Evolutionary conservation across 106 monocot species (phyloP).

Genomic region (Hemerocallis citrina): DNA sequence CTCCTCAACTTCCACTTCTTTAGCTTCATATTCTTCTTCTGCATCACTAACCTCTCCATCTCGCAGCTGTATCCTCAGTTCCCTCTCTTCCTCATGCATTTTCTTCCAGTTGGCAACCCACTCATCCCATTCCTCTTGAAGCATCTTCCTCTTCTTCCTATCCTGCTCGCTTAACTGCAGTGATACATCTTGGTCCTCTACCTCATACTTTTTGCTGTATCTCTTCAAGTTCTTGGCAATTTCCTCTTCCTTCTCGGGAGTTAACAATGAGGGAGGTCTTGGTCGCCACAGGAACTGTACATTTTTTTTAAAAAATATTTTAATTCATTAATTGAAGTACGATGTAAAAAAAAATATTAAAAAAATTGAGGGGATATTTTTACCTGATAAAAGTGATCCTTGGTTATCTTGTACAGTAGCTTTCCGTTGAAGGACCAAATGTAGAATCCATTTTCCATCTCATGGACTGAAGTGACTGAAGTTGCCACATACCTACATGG

Average conservation of each 20-base stretch:
- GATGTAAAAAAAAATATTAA: background rate
- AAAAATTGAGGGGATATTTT: background rate
- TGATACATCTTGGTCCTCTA: slow-evolving; percentile 85
- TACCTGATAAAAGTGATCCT: slow-evolving; percentile 92
- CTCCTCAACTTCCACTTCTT: slow-evolving; percentile 86
- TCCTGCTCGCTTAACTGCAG: slow-evolving; percentile 78
- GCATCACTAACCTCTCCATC: slow-evolving; percentile 83
- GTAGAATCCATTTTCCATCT: slow-evolving; percentile 95
- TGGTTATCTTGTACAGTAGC: slow-evolving; percentile 67
- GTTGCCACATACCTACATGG: slow-evolving; percentile 79
- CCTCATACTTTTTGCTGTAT: slow-evolving; percentile 96
- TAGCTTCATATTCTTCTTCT: too few relatives aligned
- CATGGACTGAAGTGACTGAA: slow-evolving; percentile 50
- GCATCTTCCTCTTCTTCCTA: slow-evolving; percentile 65
- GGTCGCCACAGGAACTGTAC: slow-evolving; percentile 93
- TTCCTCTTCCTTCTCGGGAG: slow-evolving; percentile 72
- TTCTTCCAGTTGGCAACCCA: slow-evolving; percentile 81
- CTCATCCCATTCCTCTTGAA: slow-evolving; percentile 71
- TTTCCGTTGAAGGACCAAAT: slow-evolving; percentile 93
- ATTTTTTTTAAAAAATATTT: background rate
- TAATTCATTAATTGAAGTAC: background rate
- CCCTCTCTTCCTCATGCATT: slow-evolving; percentile 67
- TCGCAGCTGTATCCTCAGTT: slow-evolving; percentile 35
- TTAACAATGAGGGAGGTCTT: slow-evolving; percentile 70
- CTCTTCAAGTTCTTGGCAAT: slow-evolving; percentile 76